Evolutionary conservation across 208 protist species (phyloP).

Genomic region (Crithidia brevicula): DNA sequence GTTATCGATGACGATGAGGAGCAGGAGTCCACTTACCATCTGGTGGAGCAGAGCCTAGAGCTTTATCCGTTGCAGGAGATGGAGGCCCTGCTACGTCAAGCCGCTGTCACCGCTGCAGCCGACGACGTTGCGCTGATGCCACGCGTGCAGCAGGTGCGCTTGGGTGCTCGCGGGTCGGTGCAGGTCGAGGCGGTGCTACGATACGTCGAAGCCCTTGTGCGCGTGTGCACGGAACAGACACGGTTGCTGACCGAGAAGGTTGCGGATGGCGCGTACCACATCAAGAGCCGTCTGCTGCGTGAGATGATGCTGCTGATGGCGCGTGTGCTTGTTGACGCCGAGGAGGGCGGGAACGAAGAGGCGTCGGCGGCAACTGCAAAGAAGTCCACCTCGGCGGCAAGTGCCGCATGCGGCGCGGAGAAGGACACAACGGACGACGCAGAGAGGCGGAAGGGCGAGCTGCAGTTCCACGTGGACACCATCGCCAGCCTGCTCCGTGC

Average conservation of each 20-base stretch:
- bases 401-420: not conserved
- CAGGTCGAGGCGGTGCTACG: constrained; percentile 43
- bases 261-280: constrained; percentile 38
- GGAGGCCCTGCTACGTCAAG: constrained; percentile 44
- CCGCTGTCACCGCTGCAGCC: constrained; percentile 18
- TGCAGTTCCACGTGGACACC: constrained; percentile 59
- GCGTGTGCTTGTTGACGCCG: constrained; percentile 48
- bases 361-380: not conserved
- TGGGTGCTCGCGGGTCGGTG: constrained; percentile 24
- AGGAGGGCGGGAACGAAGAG: constrained; percentile 14
- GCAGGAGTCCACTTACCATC: constrained; percentile 47
- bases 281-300: constrained; percentile 47
- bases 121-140: constrained; percentile 38
- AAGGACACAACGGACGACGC: not conserved
- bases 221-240: constrained; percentile 61
- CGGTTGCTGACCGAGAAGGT: constrained; percentile 68
- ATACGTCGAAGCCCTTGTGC: constrained; percentile 50
- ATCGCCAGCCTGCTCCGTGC: constrained; percentile 75
- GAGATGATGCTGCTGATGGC: constrained; percentile 84
- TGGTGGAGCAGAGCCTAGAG: constrained; percentile 50
- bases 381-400: not conserved
- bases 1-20: constrained; percentile 61
- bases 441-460: constrained; percentile 19
- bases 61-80: constrained; percentile 59
- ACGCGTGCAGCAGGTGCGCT: constrained; percentile 23